A percentile compares a stretch with the other conserved stretches of the same genome.
phyloP scores from a whole-genome alignment of 2,329 filamentous ascomycete species.

The Sclerotinia subarctica region DNA sequence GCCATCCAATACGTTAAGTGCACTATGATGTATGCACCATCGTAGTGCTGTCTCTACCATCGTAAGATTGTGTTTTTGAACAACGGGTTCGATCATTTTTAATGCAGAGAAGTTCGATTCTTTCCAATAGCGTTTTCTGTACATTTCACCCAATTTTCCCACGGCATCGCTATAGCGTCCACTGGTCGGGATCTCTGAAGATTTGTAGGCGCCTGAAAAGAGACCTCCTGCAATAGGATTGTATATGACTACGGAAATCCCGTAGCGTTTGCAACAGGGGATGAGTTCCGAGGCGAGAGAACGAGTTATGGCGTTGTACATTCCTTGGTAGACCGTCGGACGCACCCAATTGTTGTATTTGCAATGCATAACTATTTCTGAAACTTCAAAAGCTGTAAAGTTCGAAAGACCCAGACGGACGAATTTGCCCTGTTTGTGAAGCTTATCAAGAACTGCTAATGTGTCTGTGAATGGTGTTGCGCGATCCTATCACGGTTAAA shows the following conservation, averaged over 20 bases:
- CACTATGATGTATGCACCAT: slow-evolving; percentile 58
- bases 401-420: slow-evolving; percentile 77
- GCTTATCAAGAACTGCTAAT: slow-evolving; percentile 69
- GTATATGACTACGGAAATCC: slow-evolving; percentile 75
- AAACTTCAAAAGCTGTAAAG: slow-evolving; percentile 83
- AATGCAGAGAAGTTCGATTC: slow-evolving; percentile 61
- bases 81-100: slow-evolving; percentile 56
- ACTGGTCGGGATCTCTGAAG: slow-evolving; percentile 48
- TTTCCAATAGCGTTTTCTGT: slow-evolving; percentile 60
- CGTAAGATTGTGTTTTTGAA: slow-evolving; percentile 55
- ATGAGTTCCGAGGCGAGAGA: slow-evolving; percentile 73
- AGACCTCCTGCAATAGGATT: slow-evolving; percentile 80
- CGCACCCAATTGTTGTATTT: slow-evolving; percentile 75
- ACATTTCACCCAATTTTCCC: slow-evolving; percentile 45
- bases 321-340: slow-evolving; percentile 70
- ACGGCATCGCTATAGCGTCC: slow-evolving; percentile 66
- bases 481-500: slow-evolving; percentile 45
- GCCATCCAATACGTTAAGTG: slow-evolving; percentile 49
- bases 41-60: slow-evolving; percentile 59
- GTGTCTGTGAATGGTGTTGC: slow-evolving; percentile 76
- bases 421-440: slow-evolving; percentile 83
- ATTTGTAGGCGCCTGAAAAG: slow-evolving; percentile 68
- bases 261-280: slow-evolving; percentile 69
- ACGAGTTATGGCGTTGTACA: slow-evolving; percentile 80
- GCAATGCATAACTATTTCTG: slow-evolving; percentile 77